Conservation (phyloP, 768 basidiomycete genomes). For the Galerina marginata region DNA sequence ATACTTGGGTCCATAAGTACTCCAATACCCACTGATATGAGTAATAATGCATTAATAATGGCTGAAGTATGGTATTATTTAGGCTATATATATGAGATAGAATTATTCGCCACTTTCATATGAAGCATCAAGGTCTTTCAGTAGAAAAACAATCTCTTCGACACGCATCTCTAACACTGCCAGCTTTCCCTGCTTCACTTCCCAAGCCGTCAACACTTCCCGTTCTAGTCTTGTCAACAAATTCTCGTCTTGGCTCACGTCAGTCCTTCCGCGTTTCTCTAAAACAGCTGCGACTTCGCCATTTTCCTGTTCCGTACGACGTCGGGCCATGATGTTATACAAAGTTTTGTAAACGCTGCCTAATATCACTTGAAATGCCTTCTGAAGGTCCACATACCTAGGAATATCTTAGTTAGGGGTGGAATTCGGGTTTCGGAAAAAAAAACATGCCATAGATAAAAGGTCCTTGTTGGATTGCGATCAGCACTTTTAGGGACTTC, state of each 20-base stretch:
- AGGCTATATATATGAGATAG: too few relatives aligned
- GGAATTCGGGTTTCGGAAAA: background rate
- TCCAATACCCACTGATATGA: too few relatives aligned
- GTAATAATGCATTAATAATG: too few relatives aligned
- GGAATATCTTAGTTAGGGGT: background rate
- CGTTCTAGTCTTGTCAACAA: conserved; percentile 78
- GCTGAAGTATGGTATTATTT: too few relatives aligned
- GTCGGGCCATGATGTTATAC: conserved; percentile 80
- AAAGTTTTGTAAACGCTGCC: conserved; percentile 87
- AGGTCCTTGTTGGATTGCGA: conserved; percentile 85
- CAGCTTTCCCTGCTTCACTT: conserved; percentile 74
- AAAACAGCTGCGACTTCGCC: conserved; percentile 72
- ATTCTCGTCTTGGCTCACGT: conserved; percentile 78
- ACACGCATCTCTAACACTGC: conserved; percentile 83
- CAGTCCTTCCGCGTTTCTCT: conserved; percentile 79
- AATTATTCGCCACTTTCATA: conserved; percentile 54
- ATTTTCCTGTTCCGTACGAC: conserved; percentile 74
- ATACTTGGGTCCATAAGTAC: too few relatives aligned
- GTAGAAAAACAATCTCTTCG: conserved; percentile 88
- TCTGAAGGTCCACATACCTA: conserved; percentile 89
- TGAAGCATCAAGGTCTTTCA: conserved; percentile 74
- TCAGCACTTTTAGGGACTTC: conserved; percentile 92
- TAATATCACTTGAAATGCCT: conserved; percentile 80
- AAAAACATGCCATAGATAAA: conserved; percentile 82
- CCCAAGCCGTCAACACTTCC: conserved; percentile 75